A percentile compares a stretch with the other conserved stretches of the same genome.
Conservation (phyloP, 176 grass and related monocot species). For the Hordeum marinum region DNA sequence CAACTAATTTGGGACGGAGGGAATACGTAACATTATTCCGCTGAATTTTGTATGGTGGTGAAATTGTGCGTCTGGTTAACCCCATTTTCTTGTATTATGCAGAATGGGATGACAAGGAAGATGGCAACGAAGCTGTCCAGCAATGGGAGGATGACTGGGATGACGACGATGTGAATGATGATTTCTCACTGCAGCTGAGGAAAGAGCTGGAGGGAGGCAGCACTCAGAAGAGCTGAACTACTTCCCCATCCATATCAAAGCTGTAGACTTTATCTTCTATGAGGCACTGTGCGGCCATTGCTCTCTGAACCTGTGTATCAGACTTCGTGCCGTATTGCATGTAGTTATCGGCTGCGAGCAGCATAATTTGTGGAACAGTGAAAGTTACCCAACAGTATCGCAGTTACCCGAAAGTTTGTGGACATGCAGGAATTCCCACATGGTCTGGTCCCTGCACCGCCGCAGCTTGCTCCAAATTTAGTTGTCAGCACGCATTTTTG, state of each 20-base stretch:
- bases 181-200: slow-evolving; percentile 84
- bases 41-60: neutral
- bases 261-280: neutral
- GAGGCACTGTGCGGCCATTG: neutral
- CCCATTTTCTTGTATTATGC: neutral
- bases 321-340: neutral
- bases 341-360: neutral
- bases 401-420: neutral
- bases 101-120: slow-evolving; percentile 96
- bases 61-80: neutral
- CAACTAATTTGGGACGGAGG: too few relatives aligned
- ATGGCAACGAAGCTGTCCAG: slow-evolving; percentile 65
- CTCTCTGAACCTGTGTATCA: slow-evolving; percentile 2
- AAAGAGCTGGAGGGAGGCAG: slow-evolving; percentile 69
- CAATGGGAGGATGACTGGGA: slow-evolving; percentile 97
- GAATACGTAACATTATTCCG: neutral
- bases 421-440: neutral
- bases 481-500: too few relatives aligned
- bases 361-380: neutral
- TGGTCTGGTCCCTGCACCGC: neutral
- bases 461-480: neutral
- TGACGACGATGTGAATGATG: slow-evolving; percentile 74
- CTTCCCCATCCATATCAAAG: neutral
- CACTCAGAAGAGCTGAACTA: slow-evolving; percentile 59
- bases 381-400: neutral